A percentile compares a stretch with the other conserved stretches of the same genome.
These are phyloP conservation scores for Candida gigantensis DNA, from an alignment of 1,139 yeast species.

Conservation along the genomic window DNA sequence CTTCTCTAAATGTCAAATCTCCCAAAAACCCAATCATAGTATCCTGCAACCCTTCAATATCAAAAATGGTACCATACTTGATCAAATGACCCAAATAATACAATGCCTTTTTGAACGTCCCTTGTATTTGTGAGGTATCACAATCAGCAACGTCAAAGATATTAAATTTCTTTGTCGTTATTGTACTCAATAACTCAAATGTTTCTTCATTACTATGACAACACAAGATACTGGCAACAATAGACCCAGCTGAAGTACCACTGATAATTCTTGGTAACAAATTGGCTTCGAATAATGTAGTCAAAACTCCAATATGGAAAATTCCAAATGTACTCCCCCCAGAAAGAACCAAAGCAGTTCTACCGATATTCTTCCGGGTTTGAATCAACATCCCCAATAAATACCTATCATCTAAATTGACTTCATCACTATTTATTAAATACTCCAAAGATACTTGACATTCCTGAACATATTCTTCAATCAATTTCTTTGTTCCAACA, in stretches of 20 bases:
- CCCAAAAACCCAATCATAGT: conserved; percentile 86
- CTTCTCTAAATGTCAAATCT: conserved; percentile 72
- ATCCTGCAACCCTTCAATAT: conserved; percentile 64
- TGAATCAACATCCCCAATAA: conserved; percentile 79
- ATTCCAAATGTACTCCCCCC: conserved; percentile 97
- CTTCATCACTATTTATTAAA: conserved; percentile 40
- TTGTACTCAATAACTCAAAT: conserved; percentile 50
- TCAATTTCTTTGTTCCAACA: conserved; percentile 81
- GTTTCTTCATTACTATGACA: conserved; percentile 79
- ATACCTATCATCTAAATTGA: conserved; percentile 64
- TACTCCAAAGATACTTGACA: conserved; percentile 65
- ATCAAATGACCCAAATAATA: conserved; percentile 52
- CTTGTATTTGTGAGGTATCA: conserved; percentile 34
- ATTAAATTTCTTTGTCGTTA: conserved; percentile 62
- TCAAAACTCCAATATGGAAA: conserved; percentile 87
- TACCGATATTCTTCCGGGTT: conserved; percentile 87
- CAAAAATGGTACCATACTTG: conserved; percentile 87
- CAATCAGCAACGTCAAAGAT: conserved; percentile 53
- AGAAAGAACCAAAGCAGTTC: conserved; percentile 87
- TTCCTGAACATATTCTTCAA: conserved; percentile 81
- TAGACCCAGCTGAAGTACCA: conserved; percentile 96
- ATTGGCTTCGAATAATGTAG: conserved; percentile 71
- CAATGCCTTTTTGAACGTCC: conserved; percentile 42
- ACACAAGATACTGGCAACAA: conserved; percentile 86
- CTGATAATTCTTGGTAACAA: conserved; percentile 87